Evolutionary conservation across 73 alveolate species (phyloP), one percentile per base, ranked within the genome.

Genomic region (Tetrahymena borealis): DNA sequence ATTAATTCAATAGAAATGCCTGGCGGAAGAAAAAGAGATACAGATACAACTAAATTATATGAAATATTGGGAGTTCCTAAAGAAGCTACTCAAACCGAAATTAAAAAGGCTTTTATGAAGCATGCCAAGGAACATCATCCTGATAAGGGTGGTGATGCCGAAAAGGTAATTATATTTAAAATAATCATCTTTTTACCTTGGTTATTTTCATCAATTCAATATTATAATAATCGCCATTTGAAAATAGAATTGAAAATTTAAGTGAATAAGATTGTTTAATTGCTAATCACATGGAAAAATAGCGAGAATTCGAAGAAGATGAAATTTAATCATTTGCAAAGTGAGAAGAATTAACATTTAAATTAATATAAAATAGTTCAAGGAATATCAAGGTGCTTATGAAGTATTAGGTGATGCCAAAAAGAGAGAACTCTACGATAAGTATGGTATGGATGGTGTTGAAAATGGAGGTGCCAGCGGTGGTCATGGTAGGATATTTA

Each of bases 61-160:
- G 98, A 98, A 90, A 39, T 97, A 18, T 95, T 98, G 78, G 99
- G 99, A 39, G 99, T 98, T 40, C 95, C 94, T 40, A 94, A 98
- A 95, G 96, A 78, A 18, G 99, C 99, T 6, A 43, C 99, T 15
- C 91, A 94, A 78, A 99, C 96, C 78, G 99, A 98, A 38, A 94
- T 98, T 91, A 97, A 96, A 91, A 98, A 97, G 90, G 98, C 99
- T 7, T 98, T 94, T 96, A 95, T 98, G 92, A 97, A 97, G 91
- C 91, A 91, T 92, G 99, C 99, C 77, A 92, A 94, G 32, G 96
- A 97, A 92, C 97, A 97, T 91, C 99, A 98, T 95, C 99, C 99
- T 78, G 99, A 98, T 90, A 98, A 98, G 94, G 99, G 99, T 13
- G 99, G 99, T 36, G 98, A 96, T 79, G 98, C 99, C 38, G 97